phyloP scores from a whole-genome alignment of 108 stramenopile species.

The Skeletonema costatum region DNA sequence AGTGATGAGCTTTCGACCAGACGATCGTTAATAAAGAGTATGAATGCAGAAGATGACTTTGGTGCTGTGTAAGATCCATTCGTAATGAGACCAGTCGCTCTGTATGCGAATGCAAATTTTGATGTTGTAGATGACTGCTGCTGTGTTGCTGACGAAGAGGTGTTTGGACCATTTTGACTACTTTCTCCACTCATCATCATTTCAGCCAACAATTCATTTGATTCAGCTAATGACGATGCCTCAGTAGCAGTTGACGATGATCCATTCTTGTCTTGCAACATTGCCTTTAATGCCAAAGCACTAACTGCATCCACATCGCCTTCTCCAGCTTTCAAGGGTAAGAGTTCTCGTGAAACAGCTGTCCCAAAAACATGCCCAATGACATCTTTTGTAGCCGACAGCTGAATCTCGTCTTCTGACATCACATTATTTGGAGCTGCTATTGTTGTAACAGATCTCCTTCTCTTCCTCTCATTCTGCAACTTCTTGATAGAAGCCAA shows the following conservation, averaged over 20 bases:
- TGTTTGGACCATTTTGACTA: conserved; percentile 2
- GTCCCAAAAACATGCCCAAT: conserved; percentile 81
- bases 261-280: conserved; percentile 13
- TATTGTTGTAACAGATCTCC: neutral
- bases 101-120: conserved; percentile 54
- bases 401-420: conserved; percentile 16
- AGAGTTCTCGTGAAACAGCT: conserved; percentile 55
- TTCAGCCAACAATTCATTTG: conserved; percentile 27
- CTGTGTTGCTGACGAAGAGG: conserved; percentile 1
- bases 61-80: conserved; percentile 69
- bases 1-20: conserved; percentile 78
- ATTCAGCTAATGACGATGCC: neutral
- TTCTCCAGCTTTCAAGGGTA: conserved; percentile 36
- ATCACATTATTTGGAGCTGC: neutral
- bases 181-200: conserved; percentile 36
- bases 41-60: conserved; percentile 63
- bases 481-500: conserved; percentile 52
- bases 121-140: conserved; percentile 1
- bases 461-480: conserved; percentile 28
- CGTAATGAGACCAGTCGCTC: conserved; percentile 63
- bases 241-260: neutral
- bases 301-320: conserved; percentile 46
- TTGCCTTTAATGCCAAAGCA: conserved; percentile 31
- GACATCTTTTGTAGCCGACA: conserved; percentile 68
- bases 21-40: conserved; percentile 96